Evolutionary conservation across 495 filamentous ascomycete genomes (phyloP).

Genomic region (Rhypophila decipiens): DNA sequence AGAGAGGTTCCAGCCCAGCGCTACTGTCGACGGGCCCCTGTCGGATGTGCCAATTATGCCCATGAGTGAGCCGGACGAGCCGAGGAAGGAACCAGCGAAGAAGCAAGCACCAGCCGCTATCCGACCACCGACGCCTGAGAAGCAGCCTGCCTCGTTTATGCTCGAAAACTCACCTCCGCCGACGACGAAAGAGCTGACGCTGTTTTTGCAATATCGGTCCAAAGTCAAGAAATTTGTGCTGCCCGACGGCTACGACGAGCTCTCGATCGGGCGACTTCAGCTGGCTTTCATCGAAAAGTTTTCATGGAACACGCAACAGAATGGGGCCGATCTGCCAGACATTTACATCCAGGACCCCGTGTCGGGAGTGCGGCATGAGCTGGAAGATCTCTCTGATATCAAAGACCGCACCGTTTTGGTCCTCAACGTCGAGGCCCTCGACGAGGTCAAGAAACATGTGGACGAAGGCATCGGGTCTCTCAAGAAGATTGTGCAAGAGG

Average conservation of each 20-base stretch:
- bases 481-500: slow-evolving; percentile 69
- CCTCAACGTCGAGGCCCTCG: slow-evolving; percentile 87
- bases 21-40: slow-evolving; percentile 46
- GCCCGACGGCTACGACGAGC: slow-evolving; percentile 69
- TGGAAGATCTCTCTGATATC: slow-evolving; percentile 91
- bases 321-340: slow-evolving; percentile 88
- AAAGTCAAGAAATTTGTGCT: slow-evolving; percentile 96
- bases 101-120: slow-evolving; percentile 15
- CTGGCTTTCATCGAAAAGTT: slow-evolving; percentile 99
- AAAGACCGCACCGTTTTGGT: slow-evolving; percentile 92
- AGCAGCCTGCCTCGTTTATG: slow-evolving; percentile 27
- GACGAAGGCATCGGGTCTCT: slow-evolving; percentile 86
- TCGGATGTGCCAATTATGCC: slow-evolving; percentile 28
- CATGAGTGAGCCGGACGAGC: slow-evolving; percentile 24
- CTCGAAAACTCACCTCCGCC: slow-evolving; percentile 67
- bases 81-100: slow-evolving; percentile 10
- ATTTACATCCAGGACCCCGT: slow-evolving; percentile 97
- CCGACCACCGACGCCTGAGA: slow-evolving; percentile 33
- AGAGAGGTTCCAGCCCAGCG: slow-evolving; percentile 49
- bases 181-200: slow-evolving; percentile 79
- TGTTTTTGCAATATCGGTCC: slow-evolving; percentile 96
- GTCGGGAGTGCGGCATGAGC: slow-evolving; percentile 88
- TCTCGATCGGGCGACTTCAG: slow-evolving; percentile 82
- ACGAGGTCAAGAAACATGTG: slow-evolving; percentile 94
- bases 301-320: slow-evolving; percentile 93